Base-by-base conservation (phyloP, 2,329 filamentous ascomycete genomes). In the Phaeomoniella chlamydospora region DNA sequence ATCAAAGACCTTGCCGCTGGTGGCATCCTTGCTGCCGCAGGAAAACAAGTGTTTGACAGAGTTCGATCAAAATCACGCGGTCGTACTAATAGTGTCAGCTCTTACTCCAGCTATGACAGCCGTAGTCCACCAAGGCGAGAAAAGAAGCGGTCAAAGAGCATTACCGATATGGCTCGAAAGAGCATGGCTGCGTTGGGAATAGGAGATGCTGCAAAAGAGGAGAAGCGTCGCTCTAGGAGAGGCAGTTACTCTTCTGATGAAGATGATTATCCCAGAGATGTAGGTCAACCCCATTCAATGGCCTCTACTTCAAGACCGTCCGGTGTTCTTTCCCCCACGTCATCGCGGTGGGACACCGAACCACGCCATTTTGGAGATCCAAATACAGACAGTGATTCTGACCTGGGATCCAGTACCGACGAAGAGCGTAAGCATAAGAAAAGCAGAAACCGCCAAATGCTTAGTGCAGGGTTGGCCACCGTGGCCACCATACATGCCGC, bases 401-500 rank as follows among this genome's bases (percentile, higher is more conserved):
- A 63, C 57, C 59, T 70, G 41, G 68, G 68, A 38, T 68, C 65
- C 43, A 72, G 70, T 52, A 67, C 67, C 48, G 74, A 76, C 50
- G 74, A 80, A 59, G 73, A 77, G 50, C 64, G 68, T 45, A 59
- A 64, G 49, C 62, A 67, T 37, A 79, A 75, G 56, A 77, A 78
- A 51, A 66, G 77, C 61, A 67, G 67, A 61, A 70, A 72, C 54
- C 77, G 78, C 57, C 72, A 78, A 62, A 55, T 78, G 49, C 52
- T 80, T 43, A 78, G 74, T 44, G 70, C 74, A 37, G 74, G 76
- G 43, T 59, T 80, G 39, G 76, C 77, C 37, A 75, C 73, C 39
- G 68, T 80, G 40, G 77, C 77, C 26, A 80, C 76, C 17, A 77
- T 80, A 42, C 75, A 80, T 56, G 76, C 76, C 15, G 76, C 72